phyloP scores from a whole-genome alignment of 176 grass and related monocot species.

The Oryza nivara region DNA sequence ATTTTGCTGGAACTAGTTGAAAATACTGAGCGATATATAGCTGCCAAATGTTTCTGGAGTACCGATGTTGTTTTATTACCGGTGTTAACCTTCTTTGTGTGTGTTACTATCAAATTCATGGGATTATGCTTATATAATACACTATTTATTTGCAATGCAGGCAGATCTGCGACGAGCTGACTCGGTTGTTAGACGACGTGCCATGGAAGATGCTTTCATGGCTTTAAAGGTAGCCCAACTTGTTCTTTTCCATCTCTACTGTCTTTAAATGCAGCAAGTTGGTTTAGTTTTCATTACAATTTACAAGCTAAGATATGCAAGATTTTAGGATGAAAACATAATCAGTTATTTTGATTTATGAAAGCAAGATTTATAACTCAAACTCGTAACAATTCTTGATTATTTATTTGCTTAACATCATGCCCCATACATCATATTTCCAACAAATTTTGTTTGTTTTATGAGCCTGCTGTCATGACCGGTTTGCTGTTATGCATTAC shows the following conservation, averaged over 20 bases:
- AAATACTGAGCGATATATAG: not conserved
- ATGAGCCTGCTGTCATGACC: not conserved
- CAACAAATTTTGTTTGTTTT: not conserved
- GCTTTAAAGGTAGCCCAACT: slow-evolving; percentile 75
- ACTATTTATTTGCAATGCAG: slow-evolving; percentile 48
- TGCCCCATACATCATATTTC: not conserved
- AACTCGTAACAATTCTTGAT: too few species aligned
- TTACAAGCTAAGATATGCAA: not conserved
- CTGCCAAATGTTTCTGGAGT: slow-evolving; percentile 2
- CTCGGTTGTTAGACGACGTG: slow-evolving; percentile 75
- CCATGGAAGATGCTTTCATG: slow-evolving; percentile 97
- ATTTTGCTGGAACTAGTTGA: slow-evolving; percentile 23
- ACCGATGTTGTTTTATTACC: not conserved
- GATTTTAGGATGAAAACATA: not conserved
- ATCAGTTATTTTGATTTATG: slow-evolving; percentile 14
- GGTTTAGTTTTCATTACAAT: slow-evolving; percentile 1
- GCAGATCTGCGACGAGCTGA: slow-evolving; percentile 91
- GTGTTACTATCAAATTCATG: slow-evolving; percentile 13
- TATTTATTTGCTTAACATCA: too few species aligned
- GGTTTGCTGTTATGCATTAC: not conserved
- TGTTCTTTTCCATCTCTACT: not conserved
- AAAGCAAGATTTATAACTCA: not conserved
- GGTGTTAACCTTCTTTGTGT: not conserved
- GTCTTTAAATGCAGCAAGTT: not conserved
- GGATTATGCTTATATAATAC: slow-evolving; percentile 37